A percentile compares a stretch with the other conserved stretches of the same genome.
Evolutionary conservation across 2,329 filamentous ascomycete species (phyloP).

Genomic region (Colletotrichum orbiculare): DNA sequence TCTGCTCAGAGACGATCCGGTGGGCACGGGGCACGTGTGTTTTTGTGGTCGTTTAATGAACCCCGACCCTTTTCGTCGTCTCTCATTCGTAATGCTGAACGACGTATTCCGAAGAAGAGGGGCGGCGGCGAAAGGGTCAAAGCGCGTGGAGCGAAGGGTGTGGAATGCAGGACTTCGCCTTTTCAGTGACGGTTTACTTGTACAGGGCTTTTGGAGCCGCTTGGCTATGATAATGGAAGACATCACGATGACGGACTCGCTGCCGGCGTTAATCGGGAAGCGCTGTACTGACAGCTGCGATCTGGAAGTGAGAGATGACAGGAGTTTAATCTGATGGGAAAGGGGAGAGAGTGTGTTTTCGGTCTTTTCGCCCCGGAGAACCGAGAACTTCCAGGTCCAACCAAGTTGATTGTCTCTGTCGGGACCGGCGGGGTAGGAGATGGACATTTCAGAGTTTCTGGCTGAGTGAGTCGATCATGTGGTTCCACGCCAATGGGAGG

Average conservation of each 20-base stretch:
- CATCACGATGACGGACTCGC: no score
- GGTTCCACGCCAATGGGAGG: not conserved
- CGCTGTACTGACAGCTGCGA: no score
- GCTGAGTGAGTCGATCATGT: slow-evolving; percentile 1
- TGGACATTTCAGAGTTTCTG: slow-evolving; percentile 7
- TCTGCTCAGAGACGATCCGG: slow-evolving; percentile 9
- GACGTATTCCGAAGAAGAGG: not conserved
- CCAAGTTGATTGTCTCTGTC: no score
- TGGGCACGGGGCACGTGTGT: slow-evolving; percentile 18
- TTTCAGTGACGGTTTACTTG: not conserved
- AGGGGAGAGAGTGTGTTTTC: no score
- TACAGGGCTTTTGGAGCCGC: not conserved
- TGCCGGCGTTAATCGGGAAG: no score
- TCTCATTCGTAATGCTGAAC: not conserved
- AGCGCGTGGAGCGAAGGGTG: slow-evolving; percentile 6
- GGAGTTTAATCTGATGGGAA: no score
- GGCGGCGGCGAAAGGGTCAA: slow-evolving; percentile 13
- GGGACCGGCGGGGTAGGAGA: no score
- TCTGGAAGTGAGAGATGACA: no score
- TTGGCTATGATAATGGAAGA: no score
- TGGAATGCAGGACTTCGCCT: not conserved
- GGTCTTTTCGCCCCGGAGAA: no score
- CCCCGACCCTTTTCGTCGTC: not conserved
- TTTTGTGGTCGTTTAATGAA: slow-evolving; percentile 15
- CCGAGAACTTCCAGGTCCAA: no score